phyloP scores from a whole-genome alignment of 2,329 filamentous ascomycete species.

The Ampelomyces quisqualis region DNA sequence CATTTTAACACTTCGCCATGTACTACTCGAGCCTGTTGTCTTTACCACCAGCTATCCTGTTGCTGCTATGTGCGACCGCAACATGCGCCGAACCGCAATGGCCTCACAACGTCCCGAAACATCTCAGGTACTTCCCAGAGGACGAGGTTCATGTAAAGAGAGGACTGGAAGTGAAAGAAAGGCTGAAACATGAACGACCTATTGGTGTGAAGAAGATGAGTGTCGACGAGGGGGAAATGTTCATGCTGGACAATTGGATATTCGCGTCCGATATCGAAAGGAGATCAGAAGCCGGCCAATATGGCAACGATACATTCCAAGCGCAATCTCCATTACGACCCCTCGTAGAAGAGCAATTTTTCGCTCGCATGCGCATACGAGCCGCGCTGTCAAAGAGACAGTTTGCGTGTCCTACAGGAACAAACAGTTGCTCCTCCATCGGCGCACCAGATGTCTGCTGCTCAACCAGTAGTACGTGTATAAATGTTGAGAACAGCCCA shows the following conservation, averaged over 20 bases:
- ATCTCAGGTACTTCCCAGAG: slow-evolving; percentile 52
- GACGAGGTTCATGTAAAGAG: slow-evolving; percentile 48
- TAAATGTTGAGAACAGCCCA: slow-evolving; percentile 50
- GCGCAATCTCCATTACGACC: slow-evolving; percentile 32
- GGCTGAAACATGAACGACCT: slow-evolving; percentile 49
- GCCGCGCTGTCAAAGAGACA: slow-evolving; percentile 54
- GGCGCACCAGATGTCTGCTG: slow-evolving; percentile 73
- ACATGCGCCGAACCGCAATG: slow-evolving; percentile 41
- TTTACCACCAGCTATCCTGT: slow-evolving; percentile 34
- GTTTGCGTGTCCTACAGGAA: slow-evolving; percentile 67
- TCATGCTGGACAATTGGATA: slow-evolving; percentile 66
- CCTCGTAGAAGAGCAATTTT: slow-evolving; percentile 29
- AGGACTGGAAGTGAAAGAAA: slow-evolving; percentile 44
- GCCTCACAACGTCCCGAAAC: slow-evolving; percentile 50
- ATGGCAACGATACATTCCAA: slow-evolving; percentile 25
- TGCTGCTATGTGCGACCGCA: slow-evolving; percentile 30
- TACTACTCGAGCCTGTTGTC: slow-evolving; percentile 29
- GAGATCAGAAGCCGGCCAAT: slow-evolving; percentile 10
- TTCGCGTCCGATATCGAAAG: slow-evolving; percentile 39
- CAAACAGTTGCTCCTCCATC: slow-evolving; percentile 64
- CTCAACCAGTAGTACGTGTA: slow-evolving; percentile 64
- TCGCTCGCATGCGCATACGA: slow-evolving; percentile 43
- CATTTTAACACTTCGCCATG: slow-evolving; percentile 22
- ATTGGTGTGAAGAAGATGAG: slow-evolving; percentile 72
- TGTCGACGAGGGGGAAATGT: slow-evolving; percentile 69